Evolutionary conservation across 441 rosid species (phyloP), one percentile per base, ranked within the genome.

Genomic region (Syzygium malaccense): DNA sequence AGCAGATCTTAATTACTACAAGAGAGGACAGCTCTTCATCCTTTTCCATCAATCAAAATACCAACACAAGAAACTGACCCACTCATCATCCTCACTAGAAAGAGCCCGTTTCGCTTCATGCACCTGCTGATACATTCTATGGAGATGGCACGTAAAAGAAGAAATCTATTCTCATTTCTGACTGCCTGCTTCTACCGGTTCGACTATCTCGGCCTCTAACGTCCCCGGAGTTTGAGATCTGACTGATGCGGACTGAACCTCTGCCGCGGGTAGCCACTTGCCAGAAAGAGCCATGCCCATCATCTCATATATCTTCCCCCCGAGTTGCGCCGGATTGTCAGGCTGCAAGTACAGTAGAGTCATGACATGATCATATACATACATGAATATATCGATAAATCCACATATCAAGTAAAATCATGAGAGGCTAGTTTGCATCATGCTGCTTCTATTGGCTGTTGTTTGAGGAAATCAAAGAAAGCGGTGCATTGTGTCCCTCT

Each of bases 251-350:
- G 90, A 90, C 89, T 88, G 92, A 3, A 55, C 68, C 55, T 87
- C 94, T 14, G 89, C 91, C 37, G 88, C 87, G 26, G 71, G 6
- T 5, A 95, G 94, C 99, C 99, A 98, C 92, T 95, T 96, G 55
- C 95, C 96, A 3, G 96, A 91, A 88, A 96, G 95, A 78, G 99
- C 98, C 91, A 91, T 88, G 62, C 93, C 96, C 98, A 98, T 95
- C 98, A 96, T 95, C 95, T 97, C 98, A 75, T 97, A 98, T 92
- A 98, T 98, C 95, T 98, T 98, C 90, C 98, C 95, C 54, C 99
- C 97, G 2, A 98, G 98, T 91, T 96, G 93, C 6, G 98, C 99
- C 41, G 99, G 98, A 91, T 97, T 93, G 89, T 96, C 99, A 12
- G 98, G 98, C 99, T 98, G 96, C 93, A 92, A 37, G 48, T 15